Base-by-base conservation (phyloP, 192 early-diverging fungal genomes). In the Phycomyces blakesleeanus region DNA sequence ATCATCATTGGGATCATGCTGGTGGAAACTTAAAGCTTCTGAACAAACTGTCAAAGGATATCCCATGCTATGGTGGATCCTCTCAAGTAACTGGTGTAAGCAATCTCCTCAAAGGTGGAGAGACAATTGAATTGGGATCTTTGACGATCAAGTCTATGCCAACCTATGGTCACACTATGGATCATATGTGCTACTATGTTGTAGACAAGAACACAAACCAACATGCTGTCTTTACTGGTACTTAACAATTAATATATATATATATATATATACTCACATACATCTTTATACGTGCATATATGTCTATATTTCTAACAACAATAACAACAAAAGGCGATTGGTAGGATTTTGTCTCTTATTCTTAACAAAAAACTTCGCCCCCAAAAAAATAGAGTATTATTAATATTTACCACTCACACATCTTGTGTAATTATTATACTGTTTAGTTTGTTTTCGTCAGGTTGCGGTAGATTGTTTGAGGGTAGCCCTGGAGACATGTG, bases 401-500 rank as follows among this genome's bases (percentile, higher is more conserved):
- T n/a, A n/a, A n/a, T n/a, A n/a, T n/a, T n/a, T n/a, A n/a, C n/a
- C n/a, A n/a, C n/a, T n/a, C n/a, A n/a, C n/a, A n/a, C n/a, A n/a
- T n/a, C n/a, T n/a, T n/a, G n/a, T n/a, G n/a, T n/a, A n/a, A n/a
- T n/a, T n/a, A n/a, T n/a, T n/a, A n/a, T n/a, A n/a, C n/a, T n/a
- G n/a, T n/a, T n/a, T n/a, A 62, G 58, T 42, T 57, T 76, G 15
- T 76, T 76, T 22, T 68, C 74, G 59, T 79, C 73, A 26, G 91
- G 91, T 7, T 97, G 94, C 69, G 96, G 96, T 5, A 70, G 87
- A 20, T 94, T 98, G 68, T 98, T 98, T 75, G 96, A 98, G 69
- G 96, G 94, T 12, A 89, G 87, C 0, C 78, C 91, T 0, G 67
- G 77, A 29, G 86, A 95, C 49, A 97, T 98, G 96, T 73, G 92